A percentile compares a stretch with the other conserved stretches of the same genome.
phyloP scores from a whole-genome alignment of 352 stramenopile species.

The Globisporangium takayamanum region DNA sequence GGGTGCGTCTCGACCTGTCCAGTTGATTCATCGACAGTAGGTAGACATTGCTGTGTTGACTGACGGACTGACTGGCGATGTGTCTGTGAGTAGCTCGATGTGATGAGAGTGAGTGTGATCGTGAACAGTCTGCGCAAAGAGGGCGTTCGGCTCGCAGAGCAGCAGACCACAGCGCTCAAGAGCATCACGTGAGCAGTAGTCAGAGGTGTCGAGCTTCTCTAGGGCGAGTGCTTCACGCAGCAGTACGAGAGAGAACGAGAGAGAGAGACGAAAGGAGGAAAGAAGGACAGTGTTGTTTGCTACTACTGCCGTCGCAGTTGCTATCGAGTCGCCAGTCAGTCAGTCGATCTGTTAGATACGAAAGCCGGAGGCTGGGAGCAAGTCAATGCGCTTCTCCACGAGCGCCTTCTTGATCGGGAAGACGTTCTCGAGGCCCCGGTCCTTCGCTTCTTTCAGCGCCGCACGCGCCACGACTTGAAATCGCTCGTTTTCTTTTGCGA shows the following conservation, averaged over 20 bases:
- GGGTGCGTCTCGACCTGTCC: conserved; percentile 18
- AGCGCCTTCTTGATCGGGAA: conserved; percentile 71
- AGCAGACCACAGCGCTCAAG: conserved; percentile 65
- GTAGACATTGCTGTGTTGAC: neutral
- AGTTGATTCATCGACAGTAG: neutral
- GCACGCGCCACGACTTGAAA: conserved; percentile 51
- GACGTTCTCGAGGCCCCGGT: conserved; percentile 50
- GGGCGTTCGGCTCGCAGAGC: conserved; percentile 60
- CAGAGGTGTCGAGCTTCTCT: neutral
- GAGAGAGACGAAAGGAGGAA: neutral
- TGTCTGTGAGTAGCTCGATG: conserved; percentile 32
- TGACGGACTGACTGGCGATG: neutral
- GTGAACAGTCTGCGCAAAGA: conserved; percentile 66
- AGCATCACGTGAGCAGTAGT: conserved; percentile 29
- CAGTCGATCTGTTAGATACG: conserved; percentile 32
- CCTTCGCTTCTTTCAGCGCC: conserved; percentile 51
- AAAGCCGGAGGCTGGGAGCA: conserved; percentile 65
- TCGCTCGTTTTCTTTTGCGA: conserved; percentile 46
- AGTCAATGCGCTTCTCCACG: conserved; percentile 61
- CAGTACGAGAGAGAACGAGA: neutral
- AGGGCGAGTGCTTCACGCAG: too few species aligned
- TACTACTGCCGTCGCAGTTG: neutral
- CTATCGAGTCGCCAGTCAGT: neutral
- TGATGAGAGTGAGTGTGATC: conserved; percentile 54
- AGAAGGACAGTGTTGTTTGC: neutral